Evolutionary conservation across 345 rosid species (phyloP).

Genomic region (Firmiana major): DNA sequence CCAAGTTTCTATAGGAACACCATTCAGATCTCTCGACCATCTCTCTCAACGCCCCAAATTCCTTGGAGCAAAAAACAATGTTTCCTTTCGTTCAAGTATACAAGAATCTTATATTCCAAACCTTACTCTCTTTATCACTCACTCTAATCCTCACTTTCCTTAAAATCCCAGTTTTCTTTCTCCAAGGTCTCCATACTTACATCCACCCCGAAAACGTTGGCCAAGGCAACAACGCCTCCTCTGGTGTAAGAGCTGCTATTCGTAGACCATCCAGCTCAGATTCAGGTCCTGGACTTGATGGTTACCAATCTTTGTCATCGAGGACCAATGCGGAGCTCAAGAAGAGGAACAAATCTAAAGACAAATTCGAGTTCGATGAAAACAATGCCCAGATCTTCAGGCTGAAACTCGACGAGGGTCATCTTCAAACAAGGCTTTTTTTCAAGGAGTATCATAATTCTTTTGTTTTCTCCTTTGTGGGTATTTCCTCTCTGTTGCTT

Average conservation of each 20-base stretch:
- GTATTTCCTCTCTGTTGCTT: slow-evolving; percentile 49
- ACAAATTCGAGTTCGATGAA: slow-evolving; percentile 11
- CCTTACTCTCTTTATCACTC: slow-evolving; percentile 36
- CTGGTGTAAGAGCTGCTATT: slow-evolving; percentile 61
- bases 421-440: slow-evolving; percentile 65
- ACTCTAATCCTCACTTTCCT: slow-evolving; percentile 50
- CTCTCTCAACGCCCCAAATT: neutral
- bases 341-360: slow-evolving; percentile 9
- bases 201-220: slow-evolving; percentile 79
- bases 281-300: slow-evolving; percentile 19
- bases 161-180: slow-evolving; percentile 56
- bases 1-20: neutral
- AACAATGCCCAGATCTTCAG: slow-evolving; percentile 33
- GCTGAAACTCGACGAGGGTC: slow-evolving; percentile 74
- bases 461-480: slow-evolving; percentile 41
- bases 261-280: slow-evolving; percentile 55
- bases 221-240: slow-evolving; percentile 28
- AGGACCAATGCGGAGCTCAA: neutral
- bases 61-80: slow-evolving; percentile 24
- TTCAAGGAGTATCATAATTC: slow-evolving; percentile 51
- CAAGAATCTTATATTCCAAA: slow-evolving; percentile 54
- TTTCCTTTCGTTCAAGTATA: slow-evolving; percentile 36
- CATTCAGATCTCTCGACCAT: neutral
- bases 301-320: slow-evolving; percentile 17
- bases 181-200: slow-evolving; percentile 53